Evolutionary conservation across 2,329 filamentous ascomycete species (phyloP).

Genomic region (Metarhizium sp.): DNA sequence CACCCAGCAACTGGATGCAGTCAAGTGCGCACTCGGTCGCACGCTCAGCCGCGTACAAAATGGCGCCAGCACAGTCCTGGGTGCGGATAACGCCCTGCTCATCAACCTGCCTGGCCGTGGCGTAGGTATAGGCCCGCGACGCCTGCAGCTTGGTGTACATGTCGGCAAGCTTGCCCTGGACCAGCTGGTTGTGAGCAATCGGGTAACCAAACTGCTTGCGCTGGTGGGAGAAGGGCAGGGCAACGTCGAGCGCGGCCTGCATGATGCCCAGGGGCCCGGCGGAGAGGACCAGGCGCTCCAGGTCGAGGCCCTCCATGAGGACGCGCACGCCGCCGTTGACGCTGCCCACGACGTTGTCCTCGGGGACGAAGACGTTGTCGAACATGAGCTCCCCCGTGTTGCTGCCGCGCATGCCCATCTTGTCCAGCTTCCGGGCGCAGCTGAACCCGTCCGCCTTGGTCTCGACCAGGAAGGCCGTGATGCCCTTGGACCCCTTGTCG

Average conservation of each 20-base stretch:
- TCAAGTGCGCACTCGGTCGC: conserved; percentile 82
- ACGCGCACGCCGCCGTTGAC: conserved; percentile 80
- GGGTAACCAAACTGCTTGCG: conserved; percentile 81
- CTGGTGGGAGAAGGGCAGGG: conserved; percentile 80
- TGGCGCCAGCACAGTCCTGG: conserved; percentile 89
- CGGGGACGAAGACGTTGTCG: conserved; percentile 81
- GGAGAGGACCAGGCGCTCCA: conserved; percentile 85
- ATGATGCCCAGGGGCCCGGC: conserved; percentile 89
- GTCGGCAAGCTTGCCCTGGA: conserved; percentile 88
- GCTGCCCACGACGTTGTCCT: conserved; percentile 68
- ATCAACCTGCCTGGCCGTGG: conserved; percentile 71
- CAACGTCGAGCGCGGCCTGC: conserved; percentile 80
- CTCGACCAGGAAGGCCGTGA: conserved; percentile 89
- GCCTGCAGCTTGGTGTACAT: conserved; percentile 95
- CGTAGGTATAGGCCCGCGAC: conserved; percentile 77
- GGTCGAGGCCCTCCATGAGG: conserved; percentile 90
- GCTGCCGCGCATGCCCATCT: conserved; percentile 94
- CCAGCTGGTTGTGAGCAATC: conserved; percentile 84
- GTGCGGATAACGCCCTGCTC: conserved; percentile 65
- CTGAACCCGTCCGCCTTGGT: conserved; percentile 65
- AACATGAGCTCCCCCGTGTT: conserved; percentile 94
- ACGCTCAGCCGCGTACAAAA: conserved; percentile 84
- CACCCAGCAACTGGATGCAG: conserved; percentile 84
- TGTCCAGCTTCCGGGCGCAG: conserved; percentile 85
- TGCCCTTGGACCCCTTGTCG: conserved; percentile 72